phyloP scores from a whole-genome alignment of 2,329 filamentous ascomycete species.

The Colletotrichum ledebouriae region DNA sequence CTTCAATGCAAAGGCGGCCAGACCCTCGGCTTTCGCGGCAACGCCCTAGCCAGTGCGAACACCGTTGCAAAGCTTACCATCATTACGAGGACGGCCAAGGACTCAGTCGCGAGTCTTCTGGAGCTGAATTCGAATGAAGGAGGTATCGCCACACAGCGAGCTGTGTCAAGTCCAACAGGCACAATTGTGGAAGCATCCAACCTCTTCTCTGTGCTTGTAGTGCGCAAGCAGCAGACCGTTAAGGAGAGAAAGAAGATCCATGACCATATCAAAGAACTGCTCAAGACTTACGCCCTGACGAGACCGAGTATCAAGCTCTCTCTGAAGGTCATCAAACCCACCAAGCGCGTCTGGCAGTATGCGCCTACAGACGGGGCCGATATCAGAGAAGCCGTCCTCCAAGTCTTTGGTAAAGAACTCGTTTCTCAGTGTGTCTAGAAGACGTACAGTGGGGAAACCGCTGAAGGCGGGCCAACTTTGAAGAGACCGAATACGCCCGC shows the following conservation, averaged over 20 bases:
- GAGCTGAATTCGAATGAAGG: conserved; percentile 57
- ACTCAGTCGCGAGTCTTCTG: conserved; percentile 69
- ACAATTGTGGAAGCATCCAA: conserved; percentile 74
- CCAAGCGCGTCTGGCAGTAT: conserved; percentile 72
- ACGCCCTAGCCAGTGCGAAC: conserved; percentile 77
- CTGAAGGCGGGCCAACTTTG: conserved; percentile 14
- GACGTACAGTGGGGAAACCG: conserved; percentile 36
- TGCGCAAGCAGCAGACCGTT: conserved; percentile 70
- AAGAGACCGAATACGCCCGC: conserved; percentile 20
- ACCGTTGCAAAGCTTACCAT: conserved; percentile 71
- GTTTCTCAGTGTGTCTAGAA: conserved; percentile 66
- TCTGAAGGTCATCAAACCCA: conserved; percentile 69
- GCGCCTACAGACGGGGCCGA: conserved; percentile 64
- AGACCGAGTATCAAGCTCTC: conserved; percentile 72
- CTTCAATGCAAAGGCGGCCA: conserved; percentile 67
- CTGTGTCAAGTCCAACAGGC: conserved; percentile 70
- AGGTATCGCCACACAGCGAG: conserved; percentile 55
- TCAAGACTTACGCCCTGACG: conserved; percentile 76
- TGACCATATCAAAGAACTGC: conserved; percentile 68
- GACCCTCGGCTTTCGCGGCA: conserved; percentile 81
- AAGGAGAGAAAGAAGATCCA: conserved; percentile 71
- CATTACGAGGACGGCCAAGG: conserved; percentile 73
- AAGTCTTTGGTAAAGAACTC: conserved; percentile 71
- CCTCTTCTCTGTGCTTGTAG: conserved; percentile 72
- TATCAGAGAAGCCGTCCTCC: conserved; percentile 70